phyloP scores from a whole-genome alignment of 345 rosid genomes.

The Nephelium lappaceum region DNA sequence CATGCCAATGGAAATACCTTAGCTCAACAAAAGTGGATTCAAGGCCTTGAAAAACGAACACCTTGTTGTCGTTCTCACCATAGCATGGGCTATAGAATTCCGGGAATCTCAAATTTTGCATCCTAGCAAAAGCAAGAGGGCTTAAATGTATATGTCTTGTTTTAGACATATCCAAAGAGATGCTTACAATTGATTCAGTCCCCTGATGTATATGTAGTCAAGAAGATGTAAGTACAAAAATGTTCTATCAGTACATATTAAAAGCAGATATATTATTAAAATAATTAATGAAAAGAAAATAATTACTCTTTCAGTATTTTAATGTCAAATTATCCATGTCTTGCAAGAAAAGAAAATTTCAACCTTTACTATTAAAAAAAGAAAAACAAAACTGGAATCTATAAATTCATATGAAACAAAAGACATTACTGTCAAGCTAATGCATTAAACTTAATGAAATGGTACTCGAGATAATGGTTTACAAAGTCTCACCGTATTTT shows the following conservation, averaged over 20 bases:
- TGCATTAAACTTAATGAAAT: too few relatives aligned
- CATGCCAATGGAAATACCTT: conserved; percentile 21
- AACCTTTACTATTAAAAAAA: too few relatives aligned
- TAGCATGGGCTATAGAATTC: background rate
- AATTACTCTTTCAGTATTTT: too few relatives aligned
- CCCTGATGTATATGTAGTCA: conserved; percentile 4
- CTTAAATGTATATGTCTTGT: background rate
- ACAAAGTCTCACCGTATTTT: too few relatives aligned
- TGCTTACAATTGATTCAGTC: conserved; percentile 4
- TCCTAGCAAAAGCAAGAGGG: conserved; percentile 12
- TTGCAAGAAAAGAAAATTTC: too few relatives aligned
- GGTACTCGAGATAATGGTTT: too few relatives aligned
- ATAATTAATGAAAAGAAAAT: too few relatives aligned
- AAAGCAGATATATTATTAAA: background rate
- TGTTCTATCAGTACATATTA: background rate
- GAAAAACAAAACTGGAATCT: too few relatives aligned
- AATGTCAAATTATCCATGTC: too few relatives aligned
- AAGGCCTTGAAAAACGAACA: background rate
- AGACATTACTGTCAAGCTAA: too few relatives aligned
- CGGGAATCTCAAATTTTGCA: conserved; percentile 17
- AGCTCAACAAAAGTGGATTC: background rate
- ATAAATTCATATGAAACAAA: too few relatives aligned
- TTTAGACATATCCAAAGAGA: conserved; percentile 4
- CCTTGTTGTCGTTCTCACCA: background rate
- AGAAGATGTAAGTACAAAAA: background rate